A percentile compares a stretch with the other conserved stretches of the same genome.
phyloP scores from a whole-genome alignment of 495 filamentous ascomycete genomes.

The Neurospora discreta region DNA sequence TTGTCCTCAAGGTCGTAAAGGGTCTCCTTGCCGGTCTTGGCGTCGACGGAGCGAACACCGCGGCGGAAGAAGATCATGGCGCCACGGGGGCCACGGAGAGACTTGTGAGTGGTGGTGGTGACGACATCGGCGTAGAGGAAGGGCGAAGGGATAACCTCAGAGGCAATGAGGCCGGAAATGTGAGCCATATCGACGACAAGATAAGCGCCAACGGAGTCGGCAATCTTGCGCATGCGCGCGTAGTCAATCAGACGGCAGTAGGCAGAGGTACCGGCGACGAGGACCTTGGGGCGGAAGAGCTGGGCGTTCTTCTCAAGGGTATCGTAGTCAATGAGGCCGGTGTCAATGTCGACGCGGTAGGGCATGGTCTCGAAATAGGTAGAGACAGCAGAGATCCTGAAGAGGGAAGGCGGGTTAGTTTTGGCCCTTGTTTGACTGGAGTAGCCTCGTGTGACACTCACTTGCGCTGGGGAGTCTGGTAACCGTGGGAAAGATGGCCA shows the following conservation, averaged over 20 bases:
- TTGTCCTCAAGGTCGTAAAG: conserved; percentile 89
- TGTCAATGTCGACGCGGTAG: conserved; percentile 82
- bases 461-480: conserved; percentile 90
- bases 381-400: conserved; percentile 80
- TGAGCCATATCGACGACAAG: conserved; percentile 97
- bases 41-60: conserved; percentile 77
- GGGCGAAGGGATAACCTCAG: conserved; percentile 86
- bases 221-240: conserved; percentile 89
- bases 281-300: conserved; percentile 88
- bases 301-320: conserved; percentile 81
- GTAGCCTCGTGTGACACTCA: conserved; percentile 30
- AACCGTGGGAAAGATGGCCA: conserved; percentile 95
- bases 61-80: conserved; percentile 99
- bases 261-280: conserved; percentile 95
- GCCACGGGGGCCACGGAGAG: conserved; percentile 92
- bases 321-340: conserved; percentile 96
- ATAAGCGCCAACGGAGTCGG: conserved; percentile 88
- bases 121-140: conserved; percentile 94
- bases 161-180: conserved; percentile 91
- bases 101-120: conserved; percentile 99
- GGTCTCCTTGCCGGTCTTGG: conserved; percentile 82
- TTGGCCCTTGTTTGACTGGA: neutral
- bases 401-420: conserved; percentile 8
- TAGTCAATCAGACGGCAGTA: conserved; percentile 99
- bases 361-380: conserved; percentile 95